Evolutionary conservation across 106 monocot species (phyloP).

Genomic region (Iris macrosiphon): DNA sequence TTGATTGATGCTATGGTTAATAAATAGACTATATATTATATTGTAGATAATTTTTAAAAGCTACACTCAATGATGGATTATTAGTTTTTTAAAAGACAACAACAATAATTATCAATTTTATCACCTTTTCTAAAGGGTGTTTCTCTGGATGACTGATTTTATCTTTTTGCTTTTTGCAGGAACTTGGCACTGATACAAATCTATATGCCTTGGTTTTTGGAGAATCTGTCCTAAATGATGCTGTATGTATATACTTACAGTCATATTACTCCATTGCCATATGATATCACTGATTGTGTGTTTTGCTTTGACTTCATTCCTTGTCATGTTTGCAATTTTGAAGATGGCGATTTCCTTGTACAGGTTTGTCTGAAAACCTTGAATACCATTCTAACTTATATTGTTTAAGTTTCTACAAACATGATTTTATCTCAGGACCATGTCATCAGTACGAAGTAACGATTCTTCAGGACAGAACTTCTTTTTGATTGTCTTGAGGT

Average conservation of each 20-base stretch:
- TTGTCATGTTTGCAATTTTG: constrained; percentile 3
- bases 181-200: constrained; percentile 90
- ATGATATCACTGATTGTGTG: neutral
- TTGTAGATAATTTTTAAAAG: too few relatives aligned
- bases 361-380: constrained; percentile 51
- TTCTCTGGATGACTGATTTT: too few relatives aligned
- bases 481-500: constrained; percentile 58
- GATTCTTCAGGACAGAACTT: constrained; percentile 54
- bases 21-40: too few relatives aligned
- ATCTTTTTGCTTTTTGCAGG: too few relatives aligned
- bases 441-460: constrained; percentile 87
- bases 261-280: neutral
- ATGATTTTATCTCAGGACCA: constrained; percentile 50
- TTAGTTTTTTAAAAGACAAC: too few relatives aligned
- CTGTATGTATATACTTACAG: constrained; percentile 42
- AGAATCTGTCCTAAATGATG: constrained; percentile 98
- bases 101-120: too few relatives aligned
- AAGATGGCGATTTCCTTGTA: constrained; percentile 99
- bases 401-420: constrained; percentile 3
- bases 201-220: constrained; percentile 99
- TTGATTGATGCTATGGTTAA: too few relatives aligned
- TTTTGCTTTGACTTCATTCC: constrained; percentile 3
- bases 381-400: neutral
- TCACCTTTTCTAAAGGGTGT: too few relatives aligned
- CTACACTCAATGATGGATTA: too few relatives aligned